Conservation (phyloP, 2,329 filamentous ascomycete species). For the Byssoonygena ceratinophila region DNA sequence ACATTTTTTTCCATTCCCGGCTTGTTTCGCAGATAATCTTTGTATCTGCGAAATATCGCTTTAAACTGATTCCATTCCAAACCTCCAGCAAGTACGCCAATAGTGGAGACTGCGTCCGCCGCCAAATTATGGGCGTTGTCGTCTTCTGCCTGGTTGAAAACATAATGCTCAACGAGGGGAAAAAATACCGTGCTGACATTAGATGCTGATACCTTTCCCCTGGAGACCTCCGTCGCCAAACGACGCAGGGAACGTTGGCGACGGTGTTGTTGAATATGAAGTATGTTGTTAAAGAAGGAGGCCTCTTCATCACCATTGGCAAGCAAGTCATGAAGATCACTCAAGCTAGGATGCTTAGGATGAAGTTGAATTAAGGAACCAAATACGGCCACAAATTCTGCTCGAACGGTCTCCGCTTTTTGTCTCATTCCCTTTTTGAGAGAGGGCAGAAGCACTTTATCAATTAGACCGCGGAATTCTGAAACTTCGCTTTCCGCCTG, state of each 20-base stretch:
- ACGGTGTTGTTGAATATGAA: conserved; percentile 79
- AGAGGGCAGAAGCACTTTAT: conserved; percentile 58
- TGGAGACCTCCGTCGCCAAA: conserved; percentile 57
- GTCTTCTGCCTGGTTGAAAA: conserved; percentile 73
- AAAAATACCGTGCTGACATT: conserved; percentile 82
- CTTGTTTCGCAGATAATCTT: conserved; percentile 68
- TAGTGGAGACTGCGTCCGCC: conserved; percentile 72
- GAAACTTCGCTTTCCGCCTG: conserved; percentile 31
- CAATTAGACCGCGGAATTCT: conserved; percentile 50
- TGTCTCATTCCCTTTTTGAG: conserved; percentile 68
- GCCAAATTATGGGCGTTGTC: conserved; percentile 68
- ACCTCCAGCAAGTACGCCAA: conserved; percentile 62
- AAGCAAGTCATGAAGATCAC: conserved; percentile 63
- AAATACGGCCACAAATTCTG: conserved; percentile 70
- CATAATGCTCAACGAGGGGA: conserved; percentile 85
- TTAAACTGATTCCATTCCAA: conserved; percentile 88
- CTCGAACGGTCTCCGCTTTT: conserved; percentile 68
- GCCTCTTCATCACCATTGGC: conserved; percentile 62
- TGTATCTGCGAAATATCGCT: conserved; percentile 71
- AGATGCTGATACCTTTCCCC: conserved; percentile 56
- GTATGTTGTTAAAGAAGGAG: conserved; percentile 84
- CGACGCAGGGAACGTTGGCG: conserved; percentile 74
- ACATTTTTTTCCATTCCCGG: conserved; percentile 77
- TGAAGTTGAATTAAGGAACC: conserved; percentile 65
- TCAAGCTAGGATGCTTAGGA: conserved; percentile 57